A percentile compares a stretch with the other conserved stretches of the same genome.
These are phyloP conservation scores for Globisporangium parvum DNA, from an alignment of 352 stramenopile species.

Conservation along the genomic window DNA sequence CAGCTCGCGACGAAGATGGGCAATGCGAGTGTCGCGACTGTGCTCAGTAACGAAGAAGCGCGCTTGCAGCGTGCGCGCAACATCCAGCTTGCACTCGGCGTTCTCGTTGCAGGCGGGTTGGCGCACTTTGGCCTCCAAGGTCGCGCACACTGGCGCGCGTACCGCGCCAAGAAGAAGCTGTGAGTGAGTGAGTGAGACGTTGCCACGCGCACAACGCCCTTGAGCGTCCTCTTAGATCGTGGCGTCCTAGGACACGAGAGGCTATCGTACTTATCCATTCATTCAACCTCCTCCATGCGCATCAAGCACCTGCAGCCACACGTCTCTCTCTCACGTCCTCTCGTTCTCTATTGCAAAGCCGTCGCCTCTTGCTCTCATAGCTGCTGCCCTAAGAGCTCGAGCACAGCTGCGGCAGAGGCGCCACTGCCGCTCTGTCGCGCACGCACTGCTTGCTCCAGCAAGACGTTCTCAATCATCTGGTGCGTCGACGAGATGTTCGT, in stretches of 20 bases:
- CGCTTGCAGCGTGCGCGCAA: neutral
- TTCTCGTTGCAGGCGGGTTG: neutral
- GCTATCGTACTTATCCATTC: too few relatives aligned
- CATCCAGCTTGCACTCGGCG: neutral
- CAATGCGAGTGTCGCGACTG: neutral
- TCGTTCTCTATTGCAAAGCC: neutral
- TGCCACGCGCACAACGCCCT: too few relatives aligned
- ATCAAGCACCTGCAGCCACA: too few relatives aligned
- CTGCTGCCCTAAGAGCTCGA: neutral
- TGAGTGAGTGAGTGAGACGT: too few relatives aligned
- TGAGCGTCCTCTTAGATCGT: too few relatives aligned
- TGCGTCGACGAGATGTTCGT: slow-evolving; percentile 19
- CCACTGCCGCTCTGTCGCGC: neutral
- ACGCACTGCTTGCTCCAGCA: neutral
- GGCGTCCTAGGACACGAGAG: too few relatives aligned
- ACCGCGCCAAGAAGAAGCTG: neutral
- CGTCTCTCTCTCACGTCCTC: neutral
- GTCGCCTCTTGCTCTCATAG: neutral
- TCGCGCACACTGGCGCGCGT: neutral
- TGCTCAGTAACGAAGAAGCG: neutral
- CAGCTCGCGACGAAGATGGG: neutral
- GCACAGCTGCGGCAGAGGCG: neutral
- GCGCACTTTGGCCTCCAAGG: neutral
- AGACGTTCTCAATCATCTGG: slow-evolving; percentile 53
- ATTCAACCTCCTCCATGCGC: too few relatives aligned